phyloP scores from a whole-genome alignment of 176 grass and related monocot species.

The Ampelocalamus luodianensis region DNA sequence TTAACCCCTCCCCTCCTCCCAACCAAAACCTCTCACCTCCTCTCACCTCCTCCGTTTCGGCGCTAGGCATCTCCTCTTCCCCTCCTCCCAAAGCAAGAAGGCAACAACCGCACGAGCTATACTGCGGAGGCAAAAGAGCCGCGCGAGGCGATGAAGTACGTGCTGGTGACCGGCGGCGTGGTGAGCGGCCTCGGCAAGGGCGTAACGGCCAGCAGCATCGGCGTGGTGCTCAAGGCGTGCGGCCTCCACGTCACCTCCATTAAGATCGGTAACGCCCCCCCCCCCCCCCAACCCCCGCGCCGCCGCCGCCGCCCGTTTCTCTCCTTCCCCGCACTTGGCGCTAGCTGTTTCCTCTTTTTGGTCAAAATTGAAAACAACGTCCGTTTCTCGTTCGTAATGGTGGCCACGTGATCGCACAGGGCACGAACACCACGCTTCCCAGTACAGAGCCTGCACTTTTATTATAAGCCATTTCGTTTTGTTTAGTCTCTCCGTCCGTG shows the following conservation, averaged over 20 bases:
- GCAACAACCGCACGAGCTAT: background rate
- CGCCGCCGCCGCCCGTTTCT: slow-evolving; percentile 31
- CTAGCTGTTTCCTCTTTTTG: background rate
- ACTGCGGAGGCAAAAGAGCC: background rate
- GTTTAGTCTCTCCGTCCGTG: background rate
- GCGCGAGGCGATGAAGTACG: slow-evolving; percentile 54
- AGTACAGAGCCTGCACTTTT: slow-evolving; percentile 13
- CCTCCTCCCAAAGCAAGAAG: background rate
- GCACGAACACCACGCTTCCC: slow-evolving; percentile 34
- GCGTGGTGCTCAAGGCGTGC: slow-evolving; percentile 80
- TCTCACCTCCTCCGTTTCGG: background rate
- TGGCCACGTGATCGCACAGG: slow-evolving; percentile 55
- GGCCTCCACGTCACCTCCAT: slow-evolving; percentile 91
- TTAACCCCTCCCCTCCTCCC: slow-evolving; percentile 21
- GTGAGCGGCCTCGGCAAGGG: slow-evolving; percentile 94
- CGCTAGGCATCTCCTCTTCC: background rate
- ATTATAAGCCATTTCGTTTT: background rate
- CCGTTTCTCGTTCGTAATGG: slow-evolving; percentile 41
- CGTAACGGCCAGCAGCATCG: slow-evolving; percentile 94
- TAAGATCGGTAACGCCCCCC: slow-evolving; percentile 80
- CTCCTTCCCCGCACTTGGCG: background rate
- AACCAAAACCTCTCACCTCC: background rate
- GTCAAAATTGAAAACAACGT: slow-evolving; percentile 21
- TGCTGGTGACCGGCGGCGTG: slow-evolving; percentile 92
- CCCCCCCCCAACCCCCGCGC: too few species aligned